Evolutionary conservation across 805 yeast genomes (phyloP).

Genomic region (Myxozyma monticola): DNA sequence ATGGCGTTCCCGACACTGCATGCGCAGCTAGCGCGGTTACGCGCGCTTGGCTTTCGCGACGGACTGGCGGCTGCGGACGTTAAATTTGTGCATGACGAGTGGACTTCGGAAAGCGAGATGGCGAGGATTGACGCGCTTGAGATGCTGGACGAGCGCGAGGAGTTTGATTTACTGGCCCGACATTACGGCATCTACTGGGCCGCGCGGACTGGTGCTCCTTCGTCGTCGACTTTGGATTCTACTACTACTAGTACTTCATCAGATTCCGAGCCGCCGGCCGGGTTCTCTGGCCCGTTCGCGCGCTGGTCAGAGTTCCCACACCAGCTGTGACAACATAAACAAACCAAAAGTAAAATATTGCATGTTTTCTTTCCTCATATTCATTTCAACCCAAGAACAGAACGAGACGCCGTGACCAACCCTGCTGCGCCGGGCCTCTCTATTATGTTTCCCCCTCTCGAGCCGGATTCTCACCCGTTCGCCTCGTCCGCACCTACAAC

Average conservation of each 20-base stretch:
- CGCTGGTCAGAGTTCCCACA: not conserved
- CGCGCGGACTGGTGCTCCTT: not conserved
- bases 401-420: too few species aligned
- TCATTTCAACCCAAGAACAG: too few species aligned
- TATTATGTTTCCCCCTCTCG: too few species aligned
- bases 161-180: slow-evolving; percentile 56
- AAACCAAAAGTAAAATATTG: too few species aligned
- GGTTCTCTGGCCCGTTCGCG: not conserved
- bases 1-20: slow-evolving; percentile 51
- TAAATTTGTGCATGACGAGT: slow-evolving; percentile 42
- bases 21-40: slow-evolving; percentile 45
- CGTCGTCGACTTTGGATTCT: not conserved
- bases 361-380: too few species aligned
- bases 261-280: not conserved
- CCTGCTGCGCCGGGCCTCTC: too few species aligned
- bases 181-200: slow-evolving; percentile 59
- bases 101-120: slow-evolving; percentile 49
- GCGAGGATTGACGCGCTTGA: slow-evolving; percentile 55
- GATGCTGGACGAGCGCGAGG: slow-evolving; percentile 74
- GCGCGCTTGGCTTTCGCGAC: slow-evolving; percentile 33
- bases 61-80: slow-evolving; percentile 45
- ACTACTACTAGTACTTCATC: not conserved
- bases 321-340: too few species aligned
- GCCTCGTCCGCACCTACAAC: too few species aligned
- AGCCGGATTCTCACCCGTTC: too few species aligned